Percentiles rank a stretch among this genome's conserved stretches.
These are phyloP conservation scores for Aspergillus wentii DNA, from an alignment of 495 filamentous ascomycete species.

Conservation along the genomic window DNA sequence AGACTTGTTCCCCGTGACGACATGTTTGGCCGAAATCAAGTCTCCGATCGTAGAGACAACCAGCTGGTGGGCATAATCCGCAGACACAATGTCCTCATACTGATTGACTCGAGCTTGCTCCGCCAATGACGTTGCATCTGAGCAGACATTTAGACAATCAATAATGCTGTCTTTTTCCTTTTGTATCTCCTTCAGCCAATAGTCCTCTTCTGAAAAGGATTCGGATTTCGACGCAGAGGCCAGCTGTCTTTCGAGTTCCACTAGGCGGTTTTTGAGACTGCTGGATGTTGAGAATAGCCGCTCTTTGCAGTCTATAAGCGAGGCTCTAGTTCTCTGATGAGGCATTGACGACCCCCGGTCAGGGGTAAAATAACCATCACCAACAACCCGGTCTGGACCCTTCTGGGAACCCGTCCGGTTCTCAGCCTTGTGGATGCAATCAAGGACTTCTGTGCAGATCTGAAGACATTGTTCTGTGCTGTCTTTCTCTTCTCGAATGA, in stretches of 20 bases:
- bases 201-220: neutral
- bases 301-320: too few relatives aligned
- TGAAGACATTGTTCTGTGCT: conserved; percentile 29
- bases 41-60: conserved; percentile 32
- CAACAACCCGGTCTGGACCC: too few relatives aligned
- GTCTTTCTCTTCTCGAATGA: conserved; percentile 25
- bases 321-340: too few relatives aligned
- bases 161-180: conserved; percentile 18
- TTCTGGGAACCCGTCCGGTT: too few relatives aligned
- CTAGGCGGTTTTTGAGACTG: too few relatives aligned
- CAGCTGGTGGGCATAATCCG: conserved; percentile 25
- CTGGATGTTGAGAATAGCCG: too few relatives aligned
- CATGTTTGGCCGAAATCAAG: conserved; percentile 24
- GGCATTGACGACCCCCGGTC: too few relatives aligned
- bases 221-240: neutral
- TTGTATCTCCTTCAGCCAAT: conserved; percentile 1
- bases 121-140: conserved; percentile 16
- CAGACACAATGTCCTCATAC: conserved; percentile 23
- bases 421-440: conserved; percentile 22
- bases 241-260: neutral
- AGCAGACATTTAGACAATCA: conserved; percentile 21
- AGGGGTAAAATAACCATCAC: too few relatives aligned
- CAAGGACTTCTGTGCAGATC: conserved; percentile 23
- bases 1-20: conserved; percentile 20
- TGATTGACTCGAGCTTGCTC: conserved; percentile 19